Percentiles rank a stretch among this genome's conserved stretches.
phyloP scores from a whole-genome alignment of 495 filamentous ascomycete genomes.

The Trichoderma gamsii region DNA sequence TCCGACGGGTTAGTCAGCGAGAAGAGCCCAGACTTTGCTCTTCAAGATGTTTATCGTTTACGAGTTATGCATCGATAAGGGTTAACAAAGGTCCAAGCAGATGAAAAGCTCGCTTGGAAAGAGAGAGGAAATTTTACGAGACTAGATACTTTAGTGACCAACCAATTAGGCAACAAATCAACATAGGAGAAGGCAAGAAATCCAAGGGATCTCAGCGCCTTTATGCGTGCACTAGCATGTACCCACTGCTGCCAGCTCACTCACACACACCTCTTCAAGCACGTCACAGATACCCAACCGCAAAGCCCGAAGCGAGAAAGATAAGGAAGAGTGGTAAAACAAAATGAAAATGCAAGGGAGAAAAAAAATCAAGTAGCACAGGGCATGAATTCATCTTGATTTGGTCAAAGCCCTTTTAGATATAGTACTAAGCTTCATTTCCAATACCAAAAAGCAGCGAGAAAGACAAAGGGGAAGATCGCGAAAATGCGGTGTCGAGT shows the following conservation, averaged over 20 bases:
- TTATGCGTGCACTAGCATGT: background rate
- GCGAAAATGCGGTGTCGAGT: background rate
- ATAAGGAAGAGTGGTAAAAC: background rate
- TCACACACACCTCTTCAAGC: background rate
- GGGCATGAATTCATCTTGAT: background rate
- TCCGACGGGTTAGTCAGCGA: background rate
- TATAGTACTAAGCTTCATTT: background rate
- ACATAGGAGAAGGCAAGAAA: background rate
- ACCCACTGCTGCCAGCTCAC: slow-evolving; percentile 9
- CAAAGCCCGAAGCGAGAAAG: background rate
- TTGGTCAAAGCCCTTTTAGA: background rate
- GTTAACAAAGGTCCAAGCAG: background rate
- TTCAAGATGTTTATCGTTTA: no score
- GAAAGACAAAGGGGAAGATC: no score
- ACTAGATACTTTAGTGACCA: background rate
- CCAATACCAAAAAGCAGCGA: background rate
- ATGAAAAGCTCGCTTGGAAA: background rate
- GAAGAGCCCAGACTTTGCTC: background rate
- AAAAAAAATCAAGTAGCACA: background rate
- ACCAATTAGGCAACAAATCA: background rate
- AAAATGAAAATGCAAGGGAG: background rate
- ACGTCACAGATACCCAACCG: slow-evolving; percentile 13
- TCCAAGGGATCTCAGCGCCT: background rate
- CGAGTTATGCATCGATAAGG: no score
- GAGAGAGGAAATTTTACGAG: background rate